These are phyloP conservation scores for Leccinum broughii DNA, from an alignment of 768 basidiomycete species.

Conservation along the genomic window DNA sequence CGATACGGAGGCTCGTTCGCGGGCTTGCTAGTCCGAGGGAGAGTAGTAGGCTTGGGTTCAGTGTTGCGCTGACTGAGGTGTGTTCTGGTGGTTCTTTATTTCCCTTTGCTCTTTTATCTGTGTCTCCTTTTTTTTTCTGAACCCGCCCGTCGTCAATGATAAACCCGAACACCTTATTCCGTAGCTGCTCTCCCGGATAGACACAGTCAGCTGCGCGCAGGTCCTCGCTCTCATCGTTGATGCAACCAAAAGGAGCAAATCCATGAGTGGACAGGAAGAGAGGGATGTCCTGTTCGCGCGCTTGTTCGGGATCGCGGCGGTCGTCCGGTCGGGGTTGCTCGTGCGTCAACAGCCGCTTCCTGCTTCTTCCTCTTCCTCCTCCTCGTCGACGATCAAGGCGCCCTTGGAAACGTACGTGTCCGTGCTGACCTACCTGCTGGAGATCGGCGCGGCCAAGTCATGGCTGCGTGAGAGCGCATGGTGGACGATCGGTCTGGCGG, in stretches of 20 bases:
- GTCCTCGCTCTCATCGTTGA: slow-evolving; percentile 76
- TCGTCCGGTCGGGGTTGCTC: slow-evolving; percentile 84
- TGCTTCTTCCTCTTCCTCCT: slow-evolving; percentile 26
- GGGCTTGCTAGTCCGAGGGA: slow-evolving; percentile 92
- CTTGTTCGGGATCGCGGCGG: slow-evolving; percentile 83
- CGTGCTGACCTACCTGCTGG: slow-evolving; percentile 59
- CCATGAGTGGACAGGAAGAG: slow-evolving; percentile 89
- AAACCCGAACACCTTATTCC: background rate
- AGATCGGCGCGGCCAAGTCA: slow-evolving; percentile 77
- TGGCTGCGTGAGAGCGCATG: slow-evolving; percentile 92
- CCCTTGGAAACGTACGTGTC: slow-evolving; percentile 55
- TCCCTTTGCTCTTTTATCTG: background rate
- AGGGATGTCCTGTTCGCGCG: slow-evolving; percentile 91
- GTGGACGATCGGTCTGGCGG: slow-evolving; percentile 71
- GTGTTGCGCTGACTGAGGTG: slow-evolving; percentile 94
- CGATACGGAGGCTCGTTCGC: slow-evolving; percentile 80
- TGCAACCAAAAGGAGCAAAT: slow-evolving; percentile 66
- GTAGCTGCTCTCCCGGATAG: slow-evolving; percentile 76
- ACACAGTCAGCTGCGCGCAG: slow-evolving; percentile 75
- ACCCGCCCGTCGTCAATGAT: background rate
- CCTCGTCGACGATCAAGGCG: slow-evolving; percentile 40
- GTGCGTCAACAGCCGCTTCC: slow-evolving; percentile 59
- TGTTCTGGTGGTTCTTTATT: slow-evolving; percentile 20
- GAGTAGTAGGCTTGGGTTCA: slow-evolving; percentile 91
- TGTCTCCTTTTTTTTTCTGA: background rate